Evolutionary conservation across 2,329 filamentous ascomycete species (phyloP).

Genomic region (Microdochium paspali): DNA sequence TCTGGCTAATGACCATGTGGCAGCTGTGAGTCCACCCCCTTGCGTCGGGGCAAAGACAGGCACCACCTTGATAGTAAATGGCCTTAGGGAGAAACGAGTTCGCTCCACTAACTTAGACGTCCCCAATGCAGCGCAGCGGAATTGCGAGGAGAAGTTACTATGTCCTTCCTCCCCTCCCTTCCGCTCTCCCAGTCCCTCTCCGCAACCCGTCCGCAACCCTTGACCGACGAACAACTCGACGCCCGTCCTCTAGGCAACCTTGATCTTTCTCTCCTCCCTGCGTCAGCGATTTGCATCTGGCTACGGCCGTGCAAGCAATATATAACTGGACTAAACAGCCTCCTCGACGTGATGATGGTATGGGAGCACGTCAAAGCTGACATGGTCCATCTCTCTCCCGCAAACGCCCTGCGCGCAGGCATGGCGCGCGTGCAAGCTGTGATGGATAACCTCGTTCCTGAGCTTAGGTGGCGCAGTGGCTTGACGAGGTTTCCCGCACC

Average conservation of each 20-base stretch:
- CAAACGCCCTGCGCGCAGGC: background rate
- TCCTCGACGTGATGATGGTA: background rate
- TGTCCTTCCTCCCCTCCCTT: background rate
- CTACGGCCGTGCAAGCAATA: background rate
- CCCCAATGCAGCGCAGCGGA: background rate
- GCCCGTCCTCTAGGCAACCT: background rate
- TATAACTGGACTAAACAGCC: background rate
- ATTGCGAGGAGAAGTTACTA: background rate
- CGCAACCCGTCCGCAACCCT: background rate
- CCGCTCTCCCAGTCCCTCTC: background rate
- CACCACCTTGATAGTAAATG: too few relatives aligned
- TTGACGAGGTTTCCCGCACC: slow-evolving; percentile 17
- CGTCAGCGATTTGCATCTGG: background rate
- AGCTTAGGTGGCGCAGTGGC: slow-evolving; percentile 25
- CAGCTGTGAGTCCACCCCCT: background rate
- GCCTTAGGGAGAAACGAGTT: background rate
- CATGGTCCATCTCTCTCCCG: background rate
- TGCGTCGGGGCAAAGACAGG: background rate
- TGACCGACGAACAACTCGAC: background rate
- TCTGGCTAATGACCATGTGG: background rate
- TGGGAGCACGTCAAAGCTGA: background rate
- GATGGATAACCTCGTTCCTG: slow-evolving; percentile 20
- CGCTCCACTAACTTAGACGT: background rate
- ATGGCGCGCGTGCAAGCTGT: slow-evolving; percentile 5
- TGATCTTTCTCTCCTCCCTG: background rate